phyloP scores from a whole-genome alignment of 1,139 yeast species.

The Magnusiomyces paraingens region DNA sequence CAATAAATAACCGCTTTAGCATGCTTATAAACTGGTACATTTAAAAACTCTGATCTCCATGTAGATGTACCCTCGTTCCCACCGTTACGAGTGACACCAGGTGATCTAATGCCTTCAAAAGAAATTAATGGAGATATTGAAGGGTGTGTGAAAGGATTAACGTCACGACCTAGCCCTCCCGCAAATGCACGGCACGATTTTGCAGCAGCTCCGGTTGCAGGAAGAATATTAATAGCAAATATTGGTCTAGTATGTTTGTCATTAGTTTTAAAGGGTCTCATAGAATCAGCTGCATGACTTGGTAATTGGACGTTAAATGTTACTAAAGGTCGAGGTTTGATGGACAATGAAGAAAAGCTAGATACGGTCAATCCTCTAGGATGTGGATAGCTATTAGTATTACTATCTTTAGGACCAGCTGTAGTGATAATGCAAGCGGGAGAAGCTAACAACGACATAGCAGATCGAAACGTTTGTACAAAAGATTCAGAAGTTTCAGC shows the following conservation, averaged over 20 bases:
- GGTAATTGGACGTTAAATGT: slow-evolving; percentile 4
- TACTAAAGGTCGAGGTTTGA: slow-evolving; percentile 3
- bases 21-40: slow-evolving; percentile 51
- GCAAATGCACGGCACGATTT: slow-evolving; percentile 6
- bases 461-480: not conserved
- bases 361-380: slow-evolving; percentile 4
- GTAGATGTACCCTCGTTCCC: not conserved
- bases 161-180: not conserved
- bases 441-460: slow-evolving; percentile 4
- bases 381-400: not conserved
- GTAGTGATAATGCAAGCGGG: slow-evolving; percentile 2
- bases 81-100: not conserved
- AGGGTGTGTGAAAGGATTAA: slow-evolving; percentile 5
- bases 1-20: slow-evolving; percentile 67
- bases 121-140: slow-evolving; percentile 18
- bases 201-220: slow-evolving; percentile 2
- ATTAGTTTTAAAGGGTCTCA: not conserved
- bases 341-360: slow-evolving; percentile 2
- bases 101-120: not conserved
- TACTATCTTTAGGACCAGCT: not conserved
- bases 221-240: slow-evolving; percentile 5
- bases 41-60: not conserved
- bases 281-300: slow-evolving; percentile 6
- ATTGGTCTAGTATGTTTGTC: not conserved
- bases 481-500: not conserved